Evolutionary conservation across 176 grass and related monocot species (phyloP).

Genomic region (Lolium perenne): DNA sequence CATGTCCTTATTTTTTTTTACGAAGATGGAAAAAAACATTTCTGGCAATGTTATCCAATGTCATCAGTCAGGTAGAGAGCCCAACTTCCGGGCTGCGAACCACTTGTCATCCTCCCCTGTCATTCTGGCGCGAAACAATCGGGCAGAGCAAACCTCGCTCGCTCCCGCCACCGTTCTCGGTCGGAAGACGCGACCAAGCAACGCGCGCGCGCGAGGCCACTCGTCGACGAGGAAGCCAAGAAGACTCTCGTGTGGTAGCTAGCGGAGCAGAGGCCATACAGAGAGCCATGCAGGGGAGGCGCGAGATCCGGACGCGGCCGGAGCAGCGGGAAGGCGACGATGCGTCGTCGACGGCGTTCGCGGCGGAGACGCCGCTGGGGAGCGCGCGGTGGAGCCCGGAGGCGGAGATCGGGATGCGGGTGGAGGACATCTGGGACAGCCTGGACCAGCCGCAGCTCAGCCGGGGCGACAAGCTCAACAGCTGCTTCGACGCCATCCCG

Average conservation of each 20-base stretch:
- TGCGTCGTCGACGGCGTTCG: background rate
- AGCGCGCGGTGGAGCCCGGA: slow-evolving; percentile 81
- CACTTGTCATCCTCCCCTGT: slow-evolving; percentile 12
- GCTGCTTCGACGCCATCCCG: slow-evolving; percentile 82
- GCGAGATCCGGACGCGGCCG: slow-evolving; percentile 44
- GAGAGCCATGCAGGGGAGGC: slow-evolving; percentile 49
- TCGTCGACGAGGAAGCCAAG: background rate
- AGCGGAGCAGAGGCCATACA: background rate
- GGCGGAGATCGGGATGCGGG: slow-evolving; percentile 83
- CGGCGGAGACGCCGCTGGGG: slow-evolving; percentile 55
- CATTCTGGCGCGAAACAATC: slow-evolving; percentile 14
- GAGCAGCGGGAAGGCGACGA: slow-evolving; percentile 20
- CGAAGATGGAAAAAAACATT: no score
- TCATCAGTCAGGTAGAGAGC: background rate
- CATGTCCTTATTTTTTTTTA: background rate
- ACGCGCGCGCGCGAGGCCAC: background rate
- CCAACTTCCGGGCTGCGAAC: slow-evolving; percentile 13
- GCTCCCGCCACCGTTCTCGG: slow-evolving; percentile 27
- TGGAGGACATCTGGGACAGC: slow-evolving; percentile 94
- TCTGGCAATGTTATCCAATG: background rate
- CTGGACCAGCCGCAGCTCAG: slow-evolving; percentile 74
- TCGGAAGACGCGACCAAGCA: background rate
- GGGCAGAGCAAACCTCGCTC: background rate
- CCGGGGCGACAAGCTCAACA: slow-evolving; percentile 81
- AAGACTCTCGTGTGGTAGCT: background rate